Conservation (phyloP, 306 rosid genomes). For the Fragaria ananassa region DNA sequence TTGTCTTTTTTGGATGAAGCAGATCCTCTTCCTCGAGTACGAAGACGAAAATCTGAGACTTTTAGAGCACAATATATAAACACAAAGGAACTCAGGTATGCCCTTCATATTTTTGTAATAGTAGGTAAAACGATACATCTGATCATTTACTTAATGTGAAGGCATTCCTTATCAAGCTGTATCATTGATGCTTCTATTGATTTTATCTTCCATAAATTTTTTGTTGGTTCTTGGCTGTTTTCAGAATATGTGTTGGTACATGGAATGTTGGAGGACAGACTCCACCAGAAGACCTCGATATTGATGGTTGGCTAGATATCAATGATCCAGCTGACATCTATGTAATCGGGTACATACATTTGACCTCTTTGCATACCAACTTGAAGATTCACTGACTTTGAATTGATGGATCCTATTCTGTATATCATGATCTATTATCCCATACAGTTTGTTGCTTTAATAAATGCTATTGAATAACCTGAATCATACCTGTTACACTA, state of each 20-base stretch:
- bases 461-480: conserved; percentile 5
- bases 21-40: conserved; percentile 62
- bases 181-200: conserved; percentile 22
- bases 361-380: not conserved
- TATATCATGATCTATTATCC: not conserved
- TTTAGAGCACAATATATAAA: conserved; percentile 71
- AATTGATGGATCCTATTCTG: conserved; percentile 13
- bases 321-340: conserved; percentile 82
- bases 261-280: conserved; percentile 90
- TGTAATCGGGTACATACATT: conserved; percentile 68
- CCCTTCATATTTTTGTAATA: conserved; percentile 15
- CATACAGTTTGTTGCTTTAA: not conserved
- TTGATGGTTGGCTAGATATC: conserved; percentile 74
- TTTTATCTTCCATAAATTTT: conserved; percentile 6
- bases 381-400: conserved; percentile 4
- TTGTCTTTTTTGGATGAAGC: conserved; percentile 8
- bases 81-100: conserved; percentile 70
- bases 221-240: conserved; percentile 6
- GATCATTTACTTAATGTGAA: conserved; percentile 7
- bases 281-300: conserved; percentile 80
- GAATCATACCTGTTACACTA: not conserved
- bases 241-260: conserved; percentile 74
- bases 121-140: conserved; percentile 13
- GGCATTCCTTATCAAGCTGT: conserved; percentile 20
- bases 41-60: conserved; percentile 87